These are phyloP conservation scores for Cryphonectria radicalis DNA, from an alignment of 2,329 filamentous ascomycete genomes.

Conservation along the genomic window DNA sequence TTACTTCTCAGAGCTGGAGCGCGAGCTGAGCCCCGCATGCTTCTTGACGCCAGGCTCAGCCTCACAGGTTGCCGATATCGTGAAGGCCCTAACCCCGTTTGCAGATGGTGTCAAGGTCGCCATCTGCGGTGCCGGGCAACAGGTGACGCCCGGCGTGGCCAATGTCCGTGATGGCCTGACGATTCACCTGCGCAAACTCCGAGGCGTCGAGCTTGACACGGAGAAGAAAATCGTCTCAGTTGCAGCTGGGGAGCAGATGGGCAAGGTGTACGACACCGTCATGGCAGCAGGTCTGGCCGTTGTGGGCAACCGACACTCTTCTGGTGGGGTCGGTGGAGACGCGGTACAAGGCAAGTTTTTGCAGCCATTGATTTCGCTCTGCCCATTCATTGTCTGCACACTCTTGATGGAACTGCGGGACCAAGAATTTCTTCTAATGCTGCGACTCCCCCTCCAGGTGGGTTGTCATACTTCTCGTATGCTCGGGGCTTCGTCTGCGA, in stretches of 20 bases:
- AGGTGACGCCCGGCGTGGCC: slow-evolving; percentile 22
- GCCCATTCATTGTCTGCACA: too few relatives aligned
- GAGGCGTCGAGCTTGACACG: slow-evolving; percentile 20
- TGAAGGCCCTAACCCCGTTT: slow-evolving; percentile 11
- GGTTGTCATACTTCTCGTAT: slow-evolving; percentile 29
- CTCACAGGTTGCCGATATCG: slow-evolving; percentile 15
- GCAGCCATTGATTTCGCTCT: too few relatives aligned
- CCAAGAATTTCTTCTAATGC: too few relatives aligned
- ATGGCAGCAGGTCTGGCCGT: slow-evolving; percentile 28
- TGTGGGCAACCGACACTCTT: slow-evolving; percentile 30
- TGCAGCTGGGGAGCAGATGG: slow-evolving; percentile 26
- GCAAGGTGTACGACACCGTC: slow-evolving; percentile 15
- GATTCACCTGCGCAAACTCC: slow-evolving; percentile 20
- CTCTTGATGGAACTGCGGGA: too few relatives aligned
- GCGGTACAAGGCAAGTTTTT: slow-evolving; percentile 29
- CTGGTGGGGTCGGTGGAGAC: slow-evolving; percentile 30
- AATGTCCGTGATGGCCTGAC: slow-evolving; percentile 29
- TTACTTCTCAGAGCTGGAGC: not conserved
- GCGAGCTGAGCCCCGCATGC: not conserved
- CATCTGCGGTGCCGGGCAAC: slow-evolving; percentile 28
- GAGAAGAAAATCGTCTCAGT: slow-evolving; percentile 18
- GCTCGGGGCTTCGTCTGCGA: slow-evolving; percentile 29
- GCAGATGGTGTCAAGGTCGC: slow-evolving; percentile 19
- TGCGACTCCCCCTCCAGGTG: slow-evolving; percentile 17
- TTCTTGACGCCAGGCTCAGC: not conserved